phyloP scores from a whole-genome alignment of 2,329 filamentous ascomycete genomes.

The Pseudophaeomoniella oleicola region DNA sequence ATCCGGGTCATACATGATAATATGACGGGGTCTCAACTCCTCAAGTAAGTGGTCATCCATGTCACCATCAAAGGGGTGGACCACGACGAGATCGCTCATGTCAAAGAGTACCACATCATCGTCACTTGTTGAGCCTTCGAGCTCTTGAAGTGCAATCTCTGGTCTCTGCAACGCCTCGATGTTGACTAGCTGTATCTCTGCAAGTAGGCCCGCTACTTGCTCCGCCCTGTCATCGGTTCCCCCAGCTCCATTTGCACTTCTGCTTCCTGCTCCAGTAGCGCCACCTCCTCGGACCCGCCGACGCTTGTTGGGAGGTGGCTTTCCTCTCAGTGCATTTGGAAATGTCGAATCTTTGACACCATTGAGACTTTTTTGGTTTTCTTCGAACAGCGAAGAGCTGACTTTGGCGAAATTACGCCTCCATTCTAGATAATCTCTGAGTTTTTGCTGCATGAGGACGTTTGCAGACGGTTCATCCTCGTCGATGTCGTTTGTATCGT shows the following conservation, averaged over 20 bases:
- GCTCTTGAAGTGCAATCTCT: constrained; percentile 60
- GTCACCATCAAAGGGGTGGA: constrained; percentile 91
- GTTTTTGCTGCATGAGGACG: constrained; percentile 78
- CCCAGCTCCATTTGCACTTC: constrained; percentile 60
- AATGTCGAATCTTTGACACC: constrained; percentile 46
- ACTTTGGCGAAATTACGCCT: constrained; percentile 80
- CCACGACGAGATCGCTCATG: constrained; percentile 72
- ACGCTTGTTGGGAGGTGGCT: constrained; percentile 69
- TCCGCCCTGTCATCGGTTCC: constrained; percentile 67
- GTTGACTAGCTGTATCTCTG: constrained; percentile 68
- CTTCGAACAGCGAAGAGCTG: constrained; percentile 59
- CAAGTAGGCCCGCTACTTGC: constrained; percentile 70
- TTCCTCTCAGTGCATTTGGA: constrained; percentile 27
- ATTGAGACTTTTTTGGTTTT: constrained; percentile 64
- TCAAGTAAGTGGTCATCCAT: constrained; percentile 94
- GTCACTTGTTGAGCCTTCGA: constrained; percentile 67
- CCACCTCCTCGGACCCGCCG: constrained; percentile 72
- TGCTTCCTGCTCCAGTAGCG: constrained; percentile 40
- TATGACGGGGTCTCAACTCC: constrained; percentile 81
- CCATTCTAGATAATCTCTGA: constrained; percentile 81
- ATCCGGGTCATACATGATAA: constrained; percentile 98
- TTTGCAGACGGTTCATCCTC: constrained; percentile 55
- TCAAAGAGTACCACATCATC: constrained; percentile 84
- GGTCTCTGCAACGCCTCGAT: constrained; percentile 61
- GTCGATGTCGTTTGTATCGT: constrained; percentile 31